Evolutionary conservation across 2,329 filamentous ascomycete species (phyloP).

Genomic region (Passalora sequoiae): DNA sequence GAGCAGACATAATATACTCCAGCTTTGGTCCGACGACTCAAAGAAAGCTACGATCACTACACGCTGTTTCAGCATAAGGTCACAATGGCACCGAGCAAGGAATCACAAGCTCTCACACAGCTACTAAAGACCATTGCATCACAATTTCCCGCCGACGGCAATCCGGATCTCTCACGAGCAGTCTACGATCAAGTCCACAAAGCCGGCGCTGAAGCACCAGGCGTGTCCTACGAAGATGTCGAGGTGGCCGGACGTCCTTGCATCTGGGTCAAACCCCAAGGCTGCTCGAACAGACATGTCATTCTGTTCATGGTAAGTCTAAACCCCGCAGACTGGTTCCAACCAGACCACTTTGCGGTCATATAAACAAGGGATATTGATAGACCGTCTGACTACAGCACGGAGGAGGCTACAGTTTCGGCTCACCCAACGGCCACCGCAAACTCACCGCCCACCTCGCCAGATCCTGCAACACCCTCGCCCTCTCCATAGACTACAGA

Average conservation of each 20-base stretch:
- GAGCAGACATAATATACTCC: constrained; percentile 4
- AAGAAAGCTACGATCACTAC: too few species aligned
- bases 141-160: constrained; percentile 17
- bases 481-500: constrained; percentile 54
- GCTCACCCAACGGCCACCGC: constrained; percentile 23
- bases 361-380: too few species aligned
- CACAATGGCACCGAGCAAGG: constrained; percentile 27
- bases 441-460: constrained; percentile 35
- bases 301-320: constrained; percentile 15
- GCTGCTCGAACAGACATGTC: constrained; percentile 22
- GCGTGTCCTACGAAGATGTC: constrained; percentile 22
- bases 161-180: constrained; percentile 17
- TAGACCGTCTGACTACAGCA: constrained; percentile 8
- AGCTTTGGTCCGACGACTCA: too few species aligned
- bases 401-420: constrained; percentile 27
- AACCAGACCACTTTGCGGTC: too few species aligned
- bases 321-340: too few species aligned
- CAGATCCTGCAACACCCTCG: constrained; percentile 45
- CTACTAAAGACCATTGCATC: constrained; percentile 19
- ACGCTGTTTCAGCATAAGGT: too few species aligned
- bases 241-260: constrained; percentile 18
- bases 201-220: constrained; percentile 22
- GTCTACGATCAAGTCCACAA: constrained; percentile 26
- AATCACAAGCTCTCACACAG: constrained; percentile 21
- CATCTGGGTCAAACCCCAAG: constrained; percentile 20